These are phyloP conservation scores for Suillus sp. DNA, from an alignment of 768 basidiomycete species.

Conservation along the genomic window DNA sequence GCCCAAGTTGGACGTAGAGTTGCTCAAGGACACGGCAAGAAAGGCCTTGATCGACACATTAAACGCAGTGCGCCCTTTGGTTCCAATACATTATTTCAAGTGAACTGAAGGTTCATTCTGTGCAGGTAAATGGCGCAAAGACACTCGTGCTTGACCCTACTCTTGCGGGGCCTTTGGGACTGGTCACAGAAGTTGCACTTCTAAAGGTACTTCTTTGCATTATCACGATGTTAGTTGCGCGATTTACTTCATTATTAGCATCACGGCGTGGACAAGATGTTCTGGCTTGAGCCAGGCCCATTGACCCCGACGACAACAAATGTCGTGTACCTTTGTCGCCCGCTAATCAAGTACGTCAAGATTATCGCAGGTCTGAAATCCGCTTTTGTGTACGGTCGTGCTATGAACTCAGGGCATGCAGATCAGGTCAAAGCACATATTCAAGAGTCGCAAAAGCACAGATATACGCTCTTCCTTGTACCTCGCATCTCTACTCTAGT, in stretches of 20 bases:
- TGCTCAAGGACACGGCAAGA: slow-evolving; percentile 77
- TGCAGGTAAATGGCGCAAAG: slow-evolving; percentile 88
- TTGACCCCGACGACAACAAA: slow-evolving; percentile 82
- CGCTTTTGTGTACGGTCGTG: slow-evolving; percentile 13
- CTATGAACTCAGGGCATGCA: slow-evolving; percentile 40
- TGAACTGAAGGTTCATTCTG: slow-evolving; percentile 3
- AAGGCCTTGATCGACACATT: slow-evolving; percentile 83
- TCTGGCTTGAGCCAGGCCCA: slow-evolving; percentile 94
- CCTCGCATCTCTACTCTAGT: slow-evolving; percentile 88
- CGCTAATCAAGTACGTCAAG: slow-evolving; percentile 81
- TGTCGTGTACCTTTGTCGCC: slow-evolving; percentile 91
- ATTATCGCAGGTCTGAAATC: slow-evolving; percentile 81
- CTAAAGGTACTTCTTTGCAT: slow-evolving; percentile 66
- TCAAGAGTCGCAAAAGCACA: slow-evolving; percentile 71
- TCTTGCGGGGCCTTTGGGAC: slow-evolving; percentile 87
- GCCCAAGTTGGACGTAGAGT: slow-evolving; percentile 53
- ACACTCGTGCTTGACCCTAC: slow-evolving; percentile 92
- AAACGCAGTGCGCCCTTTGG: slow-evolving; percentile 60
- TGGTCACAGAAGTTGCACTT: slow-evolving; percentile 92
- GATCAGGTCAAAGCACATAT: slow-evolving; percentile 90
- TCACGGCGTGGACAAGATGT: slow-evolving; percentile 99
- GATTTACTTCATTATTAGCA: slow-evolving; percentile 55
- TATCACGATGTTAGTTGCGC: background rate
- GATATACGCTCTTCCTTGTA: slow-evolving; percentile 85
- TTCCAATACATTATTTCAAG: background rate